Base-by-base conservation (phyloP, 2,329 filamentous ascomycete genomes). In the Coniochaeta prunicola region DNA sequence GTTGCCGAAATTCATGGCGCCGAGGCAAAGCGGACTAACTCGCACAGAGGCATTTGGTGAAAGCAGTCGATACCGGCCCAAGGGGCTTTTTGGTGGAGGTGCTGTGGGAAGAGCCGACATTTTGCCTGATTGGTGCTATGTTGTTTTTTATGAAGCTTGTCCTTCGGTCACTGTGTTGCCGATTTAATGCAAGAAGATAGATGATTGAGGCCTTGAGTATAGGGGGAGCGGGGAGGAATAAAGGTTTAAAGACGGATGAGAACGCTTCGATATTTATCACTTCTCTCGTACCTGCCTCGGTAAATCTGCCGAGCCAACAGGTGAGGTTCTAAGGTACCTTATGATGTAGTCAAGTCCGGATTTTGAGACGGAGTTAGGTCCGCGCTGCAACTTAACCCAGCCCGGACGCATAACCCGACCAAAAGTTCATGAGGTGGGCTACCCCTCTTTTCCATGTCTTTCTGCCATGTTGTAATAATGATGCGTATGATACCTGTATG, bases 21-120 rank as follows among this genome's bases (percentile, higher is more conserved):
- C 87, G 1, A 91, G 77, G 48, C 81, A 84, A 0, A 90, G 70
- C 4, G 87, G 87, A 62, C 83, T 87, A n/a, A 90, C 86, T 33
- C 85, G 77, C 24, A 90, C 77, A 0, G 81, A 79, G 2, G 88
- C 87, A 0, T 79, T 82, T 10, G 87, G 85, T 1, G 87, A 82
- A 13, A 91, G 79, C 53, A 90, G 71, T 7, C 87, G 84, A 65
- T 89, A 88, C 57, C 84, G 80, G 60, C 77, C 85, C 63, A 90
- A 72, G 58, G 83, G 80, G 59, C 85, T 86, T 69, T 82, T 78
- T 28, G 84, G 79, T 4, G 78, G 71, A 4, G 80, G 75, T 6
- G 80, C 76, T 56, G 66, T 63, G 19, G 74, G 74, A 17, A 73
- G 61, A 38, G 61, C 59, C 60, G 34, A 42, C 54, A 42, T 42